Conservation (phyloP, 257 asterid species). For the Cordia subcordata region DNA sequence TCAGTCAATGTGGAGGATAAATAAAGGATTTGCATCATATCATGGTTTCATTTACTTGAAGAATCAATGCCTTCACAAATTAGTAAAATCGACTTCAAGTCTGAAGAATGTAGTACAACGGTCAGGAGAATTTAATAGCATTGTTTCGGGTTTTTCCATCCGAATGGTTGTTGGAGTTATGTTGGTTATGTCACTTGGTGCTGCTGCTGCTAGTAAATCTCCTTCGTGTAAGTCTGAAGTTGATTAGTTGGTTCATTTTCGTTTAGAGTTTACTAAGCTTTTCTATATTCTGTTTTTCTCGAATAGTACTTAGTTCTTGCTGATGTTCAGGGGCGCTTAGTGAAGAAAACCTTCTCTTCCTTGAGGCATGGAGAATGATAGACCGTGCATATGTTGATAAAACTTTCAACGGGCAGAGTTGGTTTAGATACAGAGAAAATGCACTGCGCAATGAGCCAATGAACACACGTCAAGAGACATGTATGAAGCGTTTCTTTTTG, state of each 20-base stretch:
- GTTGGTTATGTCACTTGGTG: conserved; percentile 58
- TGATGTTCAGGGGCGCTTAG: conserved; percentile 68
- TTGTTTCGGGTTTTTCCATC: conserved; percentile 28
- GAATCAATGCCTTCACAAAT: conserved; percentile 21
- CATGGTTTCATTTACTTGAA: conserved; percentile 28
- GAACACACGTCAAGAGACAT: conserved; percentile 92
- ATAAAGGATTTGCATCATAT: conserved; percentile 26
- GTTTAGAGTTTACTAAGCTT: too few species aligned
- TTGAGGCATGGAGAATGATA: conserved; percentile 98
- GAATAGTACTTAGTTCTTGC: conserved; percentile 3
- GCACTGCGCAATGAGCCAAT: conserved; percentile 91
- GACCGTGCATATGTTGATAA: conserved; percentile 97
- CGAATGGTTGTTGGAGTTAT: conserved; percentile 57
- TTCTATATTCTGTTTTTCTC: neutral
- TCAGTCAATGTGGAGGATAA: conserved; percentile 31
- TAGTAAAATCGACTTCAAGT: conserved; percentile 26
- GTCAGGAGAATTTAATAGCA: conserved; percentile 25
- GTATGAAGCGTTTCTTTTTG: conserved; percentile 31
- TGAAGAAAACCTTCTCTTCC: conserved; percentile 87
- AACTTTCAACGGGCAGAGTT: conserved; percentile 92
- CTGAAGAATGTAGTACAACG: conserved; percentile 22
- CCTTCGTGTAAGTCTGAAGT: conserved; percentile 61
- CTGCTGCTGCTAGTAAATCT: conserved; percentile 44
- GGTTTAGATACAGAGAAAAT: conserved; percentile 94
- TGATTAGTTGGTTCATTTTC: conserved; percentile 3